Conservation (phyloP, 2,329 filamentous ascomycete genomes). For the Tolypocladium endophyticum region DNA sequence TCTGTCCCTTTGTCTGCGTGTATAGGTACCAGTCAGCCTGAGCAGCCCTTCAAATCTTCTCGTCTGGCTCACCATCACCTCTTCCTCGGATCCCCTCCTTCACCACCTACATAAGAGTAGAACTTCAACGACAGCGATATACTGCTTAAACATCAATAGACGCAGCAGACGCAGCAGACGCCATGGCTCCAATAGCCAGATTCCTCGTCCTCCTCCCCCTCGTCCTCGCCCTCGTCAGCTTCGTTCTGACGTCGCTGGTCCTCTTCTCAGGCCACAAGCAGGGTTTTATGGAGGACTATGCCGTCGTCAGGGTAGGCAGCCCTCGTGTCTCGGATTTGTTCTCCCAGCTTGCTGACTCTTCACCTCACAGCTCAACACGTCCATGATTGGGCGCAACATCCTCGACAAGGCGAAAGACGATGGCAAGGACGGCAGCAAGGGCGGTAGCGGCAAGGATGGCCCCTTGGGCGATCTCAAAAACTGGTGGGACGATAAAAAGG, state of each 20-base stretch:
- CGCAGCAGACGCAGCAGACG: conserved; percentile 1
- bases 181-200: conserved; percentile 10
- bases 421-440: conserved; percentile 11
- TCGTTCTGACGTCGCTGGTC: conserved; percentile 27
- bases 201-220: conserved; percentile 24
- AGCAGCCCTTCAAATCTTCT: not conserved
- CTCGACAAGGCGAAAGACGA: conserved; percentile 15
- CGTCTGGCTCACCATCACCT: not conserved
- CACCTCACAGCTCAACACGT: conserved; percentile 23
- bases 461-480: conserved; percentile 18
- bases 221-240: conserved; percentile 23
- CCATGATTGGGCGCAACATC: conserved; percentile 25
- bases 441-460: conserved; percentile 7
- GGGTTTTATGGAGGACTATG: conserved; percentile 33
- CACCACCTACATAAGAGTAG: not conserved
- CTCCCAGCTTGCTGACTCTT: not conserved
- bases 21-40: too few relatives aligned
- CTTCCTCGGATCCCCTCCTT: not conserved
- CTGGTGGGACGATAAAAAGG: conserved; percentile 18
- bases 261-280: conserved; percentile 28
- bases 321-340: not conserved
- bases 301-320: conserved; percentile 24
- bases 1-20: not conserved
- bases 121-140: not conserved
- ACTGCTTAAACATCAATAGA: not conserved